These are phyloP conservation scores for Monosporascus sp. DNA, from an alignment of 2,329 filamentous ascomycete genomes.

Conservation along the genomic window DNA sequence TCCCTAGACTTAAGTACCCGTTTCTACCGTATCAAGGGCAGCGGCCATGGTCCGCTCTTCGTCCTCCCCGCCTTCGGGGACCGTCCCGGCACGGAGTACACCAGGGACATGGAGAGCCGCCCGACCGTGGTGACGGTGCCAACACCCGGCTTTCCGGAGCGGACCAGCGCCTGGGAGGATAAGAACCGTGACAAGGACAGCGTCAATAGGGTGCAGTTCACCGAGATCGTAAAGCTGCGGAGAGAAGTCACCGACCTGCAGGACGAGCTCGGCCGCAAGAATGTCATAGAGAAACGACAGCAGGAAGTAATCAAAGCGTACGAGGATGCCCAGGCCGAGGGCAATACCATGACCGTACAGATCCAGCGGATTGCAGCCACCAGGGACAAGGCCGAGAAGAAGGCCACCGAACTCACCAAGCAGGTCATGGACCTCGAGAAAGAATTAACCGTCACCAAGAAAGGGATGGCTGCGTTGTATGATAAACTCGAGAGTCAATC, in stretches of 20 bases:
- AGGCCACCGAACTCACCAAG: neutral
- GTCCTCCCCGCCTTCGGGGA: conserved; percentile 44
- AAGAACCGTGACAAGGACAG: conserved; percentile 12
- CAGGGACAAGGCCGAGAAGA: neutral
- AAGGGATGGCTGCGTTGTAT: neutral
- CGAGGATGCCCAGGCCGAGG: conserved; percentile 6
- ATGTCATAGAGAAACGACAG: conserved; percentile 11
- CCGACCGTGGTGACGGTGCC: conserved; percentile 33
- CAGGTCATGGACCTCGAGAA: neutral
- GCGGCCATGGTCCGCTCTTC: conserved; percentile 43
- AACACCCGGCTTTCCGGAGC: conserved; percentile 11
- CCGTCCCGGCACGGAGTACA: conserved; percentile 39
- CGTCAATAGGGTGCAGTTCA: neutral
- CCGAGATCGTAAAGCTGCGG: conserved; percentile 7
- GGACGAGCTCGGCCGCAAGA: conserved; percentile 5
- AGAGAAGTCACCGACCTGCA: conserved; percentile 4
- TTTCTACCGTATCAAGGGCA: conserved; percentile 45
- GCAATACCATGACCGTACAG: neutral
- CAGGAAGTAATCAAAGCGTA: conserved; percentile 8
- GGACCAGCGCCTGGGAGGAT: conserved; percentile 17
- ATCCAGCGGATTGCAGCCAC: neutral
- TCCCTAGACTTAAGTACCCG: conserved; percentile 44
- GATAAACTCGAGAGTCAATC: neutral
- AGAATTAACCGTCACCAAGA: neutral
- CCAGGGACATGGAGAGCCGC: conserved; percentile 37